Percentiles rank a stretch among this genome's conserved stretches.
These are phyloP conservation scores for Inga laurina DNA, from an alignment of 306 rosid genomes.

Conservation along the genomic window DNA sequence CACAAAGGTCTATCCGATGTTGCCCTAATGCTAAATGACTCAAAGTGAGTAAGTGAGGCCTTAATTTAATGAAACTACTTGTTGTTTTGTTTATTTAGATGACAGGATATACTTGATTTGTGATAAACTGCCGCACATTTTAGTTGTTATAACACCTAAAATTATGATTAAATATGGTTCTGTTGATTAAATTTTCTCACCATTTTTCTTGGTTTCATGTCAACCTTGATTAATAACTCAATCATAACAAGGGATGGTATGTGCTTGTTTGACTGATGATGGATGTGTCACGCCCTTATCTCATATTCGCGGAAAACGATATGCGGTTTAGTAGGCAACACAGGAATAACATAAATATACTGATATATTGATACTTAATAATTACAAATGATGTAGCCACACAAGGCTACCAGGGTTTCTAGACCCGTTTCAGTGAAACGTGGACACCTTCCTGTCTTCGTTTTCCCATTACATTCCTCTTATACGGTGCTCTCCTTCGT, in stretches of 20 bases:
- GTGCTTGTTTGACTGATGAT: conserved; percentile 17
- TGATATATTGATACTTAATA: too few species aligned
- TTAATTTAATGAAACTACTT: background rate
- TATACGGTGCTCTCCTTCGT: too few species aligned
- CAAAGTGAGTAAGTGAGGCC: conserved; percentile 56
- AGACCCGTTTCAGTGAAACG: too few species aligned
- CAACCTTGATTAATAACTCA: background rate
- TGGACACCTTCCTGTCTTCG: too few species aligned
- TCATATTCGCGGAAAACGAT: too few species aligned
- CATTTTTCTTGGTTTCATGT: background rate
- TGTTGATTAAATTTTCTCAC: background rate
- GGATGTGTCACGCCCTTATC: background rate
- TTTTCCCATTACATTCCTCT: too few species aligned
- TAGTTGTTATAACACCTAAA: conserved; percentile 13
- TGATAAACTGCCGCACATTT: background rate
- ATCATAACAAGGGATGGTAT: background rate
- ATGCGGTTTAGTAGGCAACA: too few species aligned
- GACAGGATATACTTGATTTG: conserved; percentile 2
- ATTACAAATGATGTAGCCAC: too few species aligned
- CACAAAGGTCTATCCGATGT: conserved; percentile 74
- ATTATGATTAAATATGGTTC: conserved; percentile 1
- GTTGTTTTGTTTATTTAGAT: background rate
- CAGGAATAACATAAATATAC: too few species aligned
- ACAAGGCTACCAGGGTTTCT: too few species aligned
- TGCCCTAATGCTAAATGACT: conserved; percentile 61